Percentiles rank a stretch among this genome's conserved stretches.
These are phyloP conservation scores for Aspergillus proliferans DNA, from an alignment of 2,329 filamentous ascomycete species.

Conservation along the genomic window DNA sequence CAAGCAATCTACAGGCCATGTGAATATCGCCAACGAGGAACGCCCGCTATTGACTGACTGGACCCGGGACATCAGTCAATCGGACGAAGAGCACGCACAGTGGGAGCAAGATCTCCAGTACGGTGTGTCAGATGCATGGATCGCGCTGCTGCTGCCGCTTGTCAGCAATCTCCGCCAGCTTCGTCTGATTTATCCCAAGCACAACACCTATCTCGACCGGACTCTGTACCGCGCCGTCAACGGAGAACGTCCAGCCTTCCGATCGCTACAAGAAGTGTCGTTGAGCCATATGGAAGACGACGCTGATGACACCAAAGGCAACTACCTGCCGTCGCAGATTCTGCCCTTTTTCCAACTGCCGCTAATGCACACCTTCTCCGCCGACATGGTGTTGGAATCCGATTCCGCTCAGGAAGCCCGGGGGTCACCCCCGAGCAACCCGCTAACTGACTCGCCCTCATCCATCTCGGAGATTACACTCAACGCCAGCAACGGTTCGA, in stretches of 20 bases:
- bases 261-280: constrained; percentile 13
- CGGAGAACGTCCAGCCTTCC: constrained; percentile 15
- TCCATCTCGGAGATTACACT: constrained; percentile 20
- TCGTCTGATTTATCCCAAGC: constrained; percentile 14
- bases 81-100: constrained; percentile 13
- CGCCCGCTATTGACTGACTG: constrained; percentile 5
- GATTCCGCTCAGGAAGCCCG: not conserved
- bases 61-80: constrained; percentile 9
- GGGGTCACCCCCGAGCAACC: not conserved
- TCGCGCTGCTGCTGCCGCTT: constrained; percentile 20
- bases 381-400: constrained; percentile 21
- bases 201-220: constrained; percentile 16
- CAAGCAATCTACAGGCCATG: not conserved
- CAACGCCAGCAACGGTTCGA: constrained; percentile 18
- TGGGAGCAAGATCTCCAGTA: constrained; percentile 18
- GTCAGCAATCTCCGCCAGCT: constrained; percentile 18
- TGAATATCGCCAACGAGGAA: constrained; percentile 3
- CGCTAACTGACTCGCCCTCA: constrained; percentile 5
- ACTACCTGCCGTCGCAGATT: constrained; percentile 11
- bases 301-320: constrained; percentile 8
- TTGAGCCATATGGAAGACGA: constrained; percentile 8
- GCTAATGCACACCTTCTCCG: constrained; percentile 15
- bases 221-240: constrained; percentile 15
- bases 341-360: constrained; percentile 21
- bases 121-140: constrained; percentile 21